Evolutionary conservation across 1,284 basidiomycete species (phyloP), one percentile per base, ranked within the genome.

Genomic region (Trametes pubescens): DNA sequence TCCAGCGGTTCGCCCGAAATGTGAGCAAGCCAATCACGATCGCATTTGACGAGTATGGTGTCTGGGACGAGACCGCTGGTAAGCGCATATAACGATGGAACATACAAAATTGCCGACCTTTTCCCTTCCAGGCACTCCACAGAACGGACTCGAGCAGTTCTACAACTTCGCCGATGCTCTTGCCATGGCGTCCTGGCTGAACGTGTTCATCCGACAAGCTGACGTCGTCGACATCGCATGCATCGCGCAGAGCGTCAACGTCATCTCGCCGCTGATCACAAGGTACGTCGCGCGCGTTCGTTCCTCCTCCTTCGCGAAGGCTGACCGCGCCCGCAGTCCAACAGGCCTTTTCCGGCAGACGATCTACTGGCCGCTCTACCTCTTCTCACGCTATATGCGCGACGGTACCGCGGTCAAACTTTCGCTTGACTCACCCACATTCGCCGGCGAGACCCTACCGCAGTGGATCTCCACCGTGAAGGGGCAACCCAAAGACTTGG

Each of bases 141-240:
- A 82, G 77, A 82, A 84, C 51, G 86, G 87, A 0, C 79, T 87
- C 0, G 86, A 89, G 70, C 87, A 84, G 67, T 80, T 78, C 62
- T 89, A 90, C 73, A 85, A 86, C 67, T 79, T 86, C 37, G 85
- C 86, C 5, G 88, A 90, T 72, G 86, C 87, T 55, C 79, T 89
- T 1, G 87, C 85, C 67, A 78, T 78, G 71, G 83, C 84, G 5
- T 80, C 85, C 1, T 90, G 87, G 87, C 74, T 90, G 65, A 87
- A 89, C 72, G 80, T 88, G 14, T 85, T 90, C 63, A 82, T 89
- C 18, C 79, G 87, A 21, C 86, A 89, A 62, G 82, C 83, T 8
- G 83, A 86, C 68, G 78, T 86, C 29, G 82, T 89, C 49, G 84
- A 83, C 58, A 86, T 89, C 57, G 87, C 87, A 0, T 89, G 87